Evolutionary conservation across 2,329 filamentous ascomycete species (phyloP).

Genomic region (Colletotrichum tabaci): DNA sequence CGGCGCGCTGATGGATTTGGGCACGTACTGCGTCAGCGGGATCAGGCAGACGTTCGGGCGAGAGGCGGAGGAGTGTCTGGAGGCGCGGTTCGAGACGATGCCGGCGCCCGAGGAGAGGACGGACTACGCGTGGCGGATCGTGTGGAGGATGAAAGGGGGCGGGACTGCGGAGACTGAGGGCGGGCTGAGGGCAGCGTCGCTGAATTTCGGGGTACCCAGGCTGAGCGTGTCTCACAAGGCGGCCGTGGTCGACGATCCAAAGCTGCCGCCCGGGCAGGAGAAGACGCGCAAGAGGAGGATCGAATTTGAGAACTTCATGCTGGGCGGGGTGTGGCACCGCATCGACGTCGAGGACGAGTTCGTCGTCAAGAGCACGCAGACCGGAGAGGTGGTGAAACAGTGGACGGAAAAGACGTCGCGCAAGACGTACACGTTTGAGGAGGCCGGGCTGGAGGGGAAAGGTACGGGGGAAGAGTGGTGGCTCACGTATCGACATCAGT

Average conservation of each 20-base stretch:
- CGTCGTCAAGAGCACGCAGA: conserved; percentile 47
- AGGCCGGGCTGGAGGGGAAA: conserved; percentile 49
- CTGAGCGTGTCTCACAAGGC: conserved; percentile 46
- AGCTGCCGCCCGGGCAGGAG: conserved; percentile 44
- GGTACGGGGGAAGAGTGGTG: conserved; percentile 54
- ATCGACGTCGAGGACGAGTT: conserved; percentile 55
- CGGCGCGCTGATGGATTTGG: conserved; percentile 58
- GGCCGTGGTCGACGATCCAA: conserved; percentile 35
- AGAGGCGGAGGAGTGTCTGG: conserved; percentile 56
- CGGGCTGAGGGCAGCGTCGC: conserved; percentile 45
- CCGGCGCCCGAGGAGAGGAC: conserved; percentile 50
- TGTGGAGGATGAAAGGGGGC: conserved; percentile 58
- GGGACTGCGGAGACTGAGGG: conserved; percentile 51
- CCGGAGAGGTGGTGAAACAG: conserved; percentile 44
- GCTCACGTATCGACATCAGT: conserved; percentile 61
- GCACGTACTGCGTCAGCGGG: conserved; percentile 57
- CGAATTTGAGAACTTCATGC: conserved; percentile 49
- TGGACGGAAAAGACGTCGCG: conserved; percentile 47
- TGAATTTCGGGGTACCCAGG: conserved; percentile 38
- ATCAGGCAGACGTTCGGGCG: conserved; percentile 57
- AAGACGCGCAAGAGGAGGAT: conserved; percentile 48
- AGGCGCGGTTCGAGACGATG: conserved; percentile 49
- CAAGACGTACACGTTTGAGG: conserved; percentile 54
- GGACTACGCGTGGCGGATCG: conserved; percentile 53
- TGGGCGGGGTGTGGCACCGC: conserved; percentile 50